Percentiles rank a stretch among this genome's conserved stretches.
These are phyloP conservation scores for Eimeria nieschulzi DNA, from an alignment of 169 alveolate species.

Conservation along the genomic window DNA sequence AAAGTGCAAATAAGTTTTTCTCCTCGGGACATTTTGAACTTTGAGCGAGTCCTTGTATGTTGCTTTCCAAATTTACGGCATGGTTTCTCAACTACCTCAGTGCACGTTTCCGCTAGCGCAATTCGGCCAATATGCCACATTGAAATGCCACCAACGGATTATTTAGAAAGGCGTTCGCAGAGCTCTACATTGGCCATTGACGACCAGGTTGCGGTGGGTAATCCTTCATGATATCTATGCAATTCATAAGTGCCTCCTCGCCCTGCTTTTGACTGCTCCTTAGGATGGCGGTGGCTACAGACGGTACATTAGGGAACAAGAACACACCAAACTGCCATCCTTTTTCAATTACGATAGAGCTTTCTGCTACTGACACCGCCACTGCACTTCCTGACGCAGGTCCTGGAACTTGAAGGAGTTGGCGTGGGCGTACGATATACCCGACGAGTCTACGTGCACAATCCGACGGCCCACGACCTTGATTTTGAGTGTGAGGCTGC, in stretches of 20 bases:
- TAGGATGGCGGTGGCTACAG: too few species aligned
- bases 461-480: conserved; percentile 93
- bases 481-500: conserved; percentile 92
- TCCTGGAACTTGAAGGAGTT: conserved; percentile 90
- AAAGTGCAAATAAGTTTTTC: conserved; percentile 71
- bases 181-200: conserved; percentile 1
- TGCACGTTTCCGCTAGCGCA: conserved; percentile 68
- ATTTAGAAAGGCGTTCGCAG: conserved; percentile 68
- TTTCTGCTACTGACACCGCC: neutral
- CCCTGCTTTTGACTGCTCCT: too few species aligned
- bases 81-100: conserved; percentile 4
- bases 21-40: conserved; percentile 78
- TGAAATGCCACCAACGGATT: conserved; percentile 85
- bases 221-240: neutral
- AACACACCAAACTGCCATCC: too few species aligned
- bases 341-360: too few species aligned
- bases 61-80: conserved; percentile 71
- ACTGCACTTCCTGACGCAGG: conserved; percentile 77
- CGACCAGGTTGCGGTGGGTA: conserved; percentile 39
- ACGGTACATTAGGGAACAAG: too few species aligned
- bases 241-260: too few species aligned
- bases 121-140: conserved; percentile 93
- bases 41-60: conserved; percentile 66
- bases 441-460: conserved; percentile 91
- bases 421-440: conserved; percentile 93